A percentile compares a stretch with the other conserved stretches of the same genome.
These are phyloP conservation scores for Paecilomyces fulvus DNA, from an alignment of 2,329 filamentous ascomycete species.

Conservation along the genomic window DNA sequence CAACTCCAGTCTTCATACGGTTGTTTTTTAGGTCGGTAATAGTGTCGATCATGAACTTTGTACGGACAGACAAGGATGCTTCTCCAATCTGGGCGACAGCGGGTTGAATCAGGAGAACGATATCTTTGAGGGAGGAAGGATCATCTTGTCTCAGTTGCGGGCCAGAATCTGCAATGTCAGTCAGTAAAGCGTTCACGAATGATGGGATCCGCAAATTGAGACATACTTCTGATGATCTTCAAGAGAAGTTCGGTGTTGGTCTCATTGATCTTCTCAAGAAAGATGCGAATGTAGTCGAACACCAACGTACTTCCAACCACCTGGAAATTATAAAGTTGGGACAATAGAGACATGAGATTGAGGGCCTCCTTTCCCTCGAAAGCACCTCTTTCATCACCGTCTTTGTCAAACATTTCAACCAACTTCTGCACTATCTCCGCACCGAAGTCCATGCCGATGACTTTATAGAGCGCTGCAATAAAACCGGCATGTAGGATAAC, in stretches of 20 bases:
- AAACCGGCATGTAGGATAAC: constrained; percentile 87
- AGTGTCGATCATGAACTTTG: constrained; percentile 95
- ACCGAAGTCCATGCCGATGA: constrained; percentile 81
- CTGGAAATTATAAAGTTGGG: constrained; percentile 87
- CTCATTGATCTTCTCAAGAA: constrained; percentile 68
- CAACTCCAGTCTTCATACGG: constrained; percentile 66
- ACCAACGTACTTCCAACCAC: constrained; percentile 73
- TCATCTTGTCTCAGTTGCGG: constrained; percentile 82
- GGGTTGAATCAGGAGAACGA: constrained; percentile 69
- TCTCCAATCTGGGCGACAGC: constrained; percentile 61
- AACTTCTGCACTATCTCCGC: constrained; percentile 74
- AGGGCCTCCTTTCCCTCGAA: constrained; percentile 52
- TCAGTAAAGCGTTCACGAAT: constrained; percentile 7
- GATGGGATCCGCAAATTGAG: background rate
- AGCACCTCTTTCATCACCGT: constrained; percentile 44
- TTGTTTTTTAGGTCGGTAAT: constrained; percentile 95
- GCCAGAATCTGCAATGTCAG: constrained; percentile 50
- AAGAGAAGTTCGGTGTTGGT: constrained; percentile 82
- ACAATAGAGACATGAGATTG: constrained; percentile 74
- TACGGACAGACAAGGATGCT: constrained; percentile 69
- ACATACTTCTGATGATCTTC: constrained; percentile 63
- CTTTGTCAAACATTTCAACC: constrained; percentile 63
- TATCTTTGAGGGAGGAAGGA: constrained; percentile 77
- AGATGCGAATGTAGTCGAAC: constrained; percentile 80
- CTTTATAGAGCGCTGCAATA: constrained; percentile 75